These are phyloP conservation scores for Penicillium pulvis DNA, from an alignment of 495 filamentous ascomycete species.

Conservation along the genomic window DNA sequence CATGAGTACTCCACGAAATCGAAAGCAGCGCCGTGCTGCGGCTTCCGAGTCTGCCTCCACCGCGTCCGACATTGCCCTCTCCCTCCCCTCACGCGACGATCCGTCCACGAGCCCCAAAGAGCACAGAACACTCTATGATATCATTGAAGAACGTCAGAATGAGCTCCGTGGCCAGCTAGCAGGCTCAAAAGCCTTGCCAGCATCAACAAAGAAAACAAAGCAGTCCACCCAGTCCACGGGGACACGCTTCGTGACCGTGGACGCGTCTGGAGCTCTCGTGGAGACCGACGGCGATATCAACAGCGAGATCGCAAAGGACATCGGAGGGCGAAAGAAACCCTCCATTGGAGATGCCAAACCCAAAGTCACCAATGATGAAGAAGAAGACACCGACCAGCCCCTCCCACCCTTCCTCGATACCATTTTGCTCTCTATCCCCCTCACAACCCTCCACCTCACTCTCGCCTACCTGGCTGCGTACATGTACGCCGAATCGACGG, in stretches of 20 bases:
- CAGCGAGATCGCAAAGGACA: constrained; percentile 15
- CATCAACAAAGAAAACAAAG: constrained; percentile 1
- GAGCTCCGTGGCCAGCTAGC: constrained; percentile 29
- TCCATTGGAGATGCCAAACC: background rate
- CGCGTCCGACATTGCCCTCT: constrained; percentile 37
- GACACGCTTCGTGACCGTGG: constrained; percentile 43
- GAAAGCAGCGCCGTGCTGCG: constrained; percentile 52
- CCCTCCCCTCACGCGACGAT: constrained; percentile 34
- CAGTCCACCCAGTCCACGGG: constrained; percentile 19
- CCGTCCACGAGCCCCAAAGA: constrained; percentile 29
- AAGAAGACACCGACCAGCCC: constrained; percentile 26
- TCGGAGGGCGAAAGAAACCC: constrained; percentile 4
- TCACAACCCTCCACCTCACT: constrained; percentile 82
- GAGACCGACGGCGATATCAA: constrained; percentile 29
- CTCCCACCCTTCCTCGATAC: constrained; percentile 50
- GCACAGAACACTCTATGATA: constrained; percentile 50
- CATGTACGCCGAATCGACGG: constrained; percentile 77
- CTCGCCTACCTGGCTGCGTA: constrained; percentile 88
- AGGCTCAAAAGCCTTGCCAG: constrained; percentile 1
- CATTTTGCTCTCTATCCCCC: constrained; percentile 58
- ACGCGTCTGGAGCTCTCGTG: constrained; percentile 37
- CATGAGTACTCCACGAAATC: constrained; percentile 46
- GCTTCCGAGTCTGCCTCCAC: constrained; percentile 17
- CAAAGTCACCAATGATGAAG: constrained; percentile 11
- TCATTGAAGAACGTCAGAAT: constrained; percentile 51